These are phyloP conservation scores for Rhytidiadelphus loreus DNA, from an alignment of 225 moss, liverwort and hornwort species.

Conservation along the genomic window DNA sequence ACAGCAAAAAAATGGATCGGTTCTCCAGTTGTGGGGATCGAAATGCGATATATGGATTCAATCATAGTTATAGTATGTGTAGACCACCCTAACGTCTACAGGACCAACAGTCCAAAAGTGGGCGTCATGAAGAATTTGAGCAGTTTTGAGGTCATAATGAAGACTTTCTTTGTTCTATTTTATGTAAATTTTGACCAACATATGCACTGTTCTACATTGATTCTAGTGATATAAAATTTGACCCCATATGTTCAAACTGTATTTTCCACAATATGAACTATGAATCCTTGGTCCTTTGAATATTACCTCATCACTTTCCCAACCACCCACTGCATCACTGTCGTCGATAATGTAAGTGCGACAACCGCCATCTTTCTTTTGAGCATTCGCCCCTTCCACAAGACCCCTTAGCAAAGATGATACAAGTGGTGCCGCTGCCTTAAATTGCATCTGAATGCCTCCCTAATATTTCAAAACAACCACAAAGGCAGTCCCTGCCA, in stretches of 20 bases:
- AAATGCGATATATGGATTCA: neutral
- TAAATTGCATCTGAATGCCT: conserved; percentile 87
- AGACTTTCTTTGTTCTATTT: neutral
- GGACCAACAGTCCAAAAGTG: neutral
- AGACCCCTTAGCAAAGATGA: conserved; percentile 65
- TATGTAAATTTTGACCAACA: neutral
- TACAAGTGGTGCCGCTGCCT: conserved; percentile 69
- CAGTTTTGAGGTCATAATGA: neutral
- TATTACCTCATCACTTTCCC: conserved; percentile 67
- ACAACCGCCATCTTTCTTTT: conserved; percentile 51
- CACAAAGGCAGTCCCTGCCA: conserved; percentile 42
- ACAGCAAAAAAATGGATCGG: neutral
- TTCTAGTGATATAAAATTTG: neutral
- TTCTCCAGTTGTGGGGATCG: neutral
- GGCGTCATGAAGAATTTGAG: neutral
- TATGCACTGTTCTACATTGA: neutral
- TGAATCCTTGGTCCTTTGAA: neutral
- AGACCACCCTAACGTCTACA: neutral
- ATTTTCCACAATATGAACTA: neutral
- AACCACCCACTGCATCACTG: conserved; percentile 76
- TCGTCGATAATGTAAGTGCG: conserved; percentile 68
- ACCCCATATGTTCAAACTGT: neutral
- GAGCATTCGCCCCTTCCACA: conserved; percentile 36
- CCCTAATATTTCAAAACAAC: conserved; percentile 37
- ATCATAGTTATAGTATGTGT: neutral